phyloP scores from a whole-genome alignment of 2,329 filamentous ascomycete species.

The Fusarium sp. region DNA sequence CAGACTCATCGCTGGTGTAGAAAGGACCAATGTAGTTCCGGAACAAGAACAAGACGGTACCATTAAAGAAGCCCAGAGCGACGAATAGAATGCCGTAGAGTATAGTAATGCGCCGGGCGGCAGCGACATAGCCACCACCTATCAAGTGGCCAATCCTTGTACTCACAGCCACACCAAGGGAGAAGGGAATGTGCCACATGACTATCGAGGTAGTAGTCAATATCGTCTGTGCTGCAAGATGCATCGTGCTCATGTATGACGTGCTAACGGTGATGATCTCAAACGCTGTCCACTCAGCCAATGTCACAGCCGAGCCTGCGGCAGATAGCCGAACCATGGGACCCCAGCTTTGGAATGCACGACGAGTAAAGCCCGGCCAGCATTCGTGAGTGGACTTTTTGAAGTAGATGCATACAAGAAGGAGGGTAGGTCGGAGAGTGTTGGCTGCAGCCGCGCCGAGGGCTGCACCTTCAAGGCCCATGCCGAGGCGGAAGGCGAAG shows the following conservation, averaged over 20 bases:
- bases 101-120: conserved; percentile 18
- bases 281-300: conserved; percentile 60
- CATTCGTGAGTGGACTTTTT: conserved; percentile 51
- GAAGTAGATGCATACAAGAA: conserved; percentile 61
- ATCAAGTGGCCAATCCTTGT: conserved; percentile 32
- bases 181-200: conserved; percentile 60
- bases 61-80: conserved; percentile 20
- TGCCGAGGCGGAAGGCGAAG: conserved; percentile 57
- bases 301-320: conserved; percentile 56
- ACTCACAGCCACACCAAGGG: conserved; percentile 55
- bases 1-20: conserved; percentile 21
- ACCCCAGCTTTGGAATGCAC: conserved; percentile 56
- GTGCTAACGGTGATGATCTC: conserved; percentile 61
- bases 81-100: conserved; percentile 31
- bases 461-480: conserved; percentile 66
- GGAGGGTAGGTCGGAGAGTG: conserved; percentile 61
- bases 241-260: conserved; percentile 59
- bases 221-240: conserved; percentile 59
- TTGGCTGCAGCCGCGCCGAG: conserved; percentile 64
- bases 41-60: conserved; percentile 8
- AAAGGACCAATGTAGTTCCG: conserved; percentile 22
- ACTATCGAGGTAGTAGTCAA: conserved; percentile 58
- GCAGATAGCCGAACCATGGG: conserved; percentile 56
- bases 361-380: conserved; percentile 57
- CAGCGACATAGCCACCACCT: conserved; percentile 18